Conservation (phyloP, 345 rosid genomes). For the Excoecaria agallocha region DNA sequence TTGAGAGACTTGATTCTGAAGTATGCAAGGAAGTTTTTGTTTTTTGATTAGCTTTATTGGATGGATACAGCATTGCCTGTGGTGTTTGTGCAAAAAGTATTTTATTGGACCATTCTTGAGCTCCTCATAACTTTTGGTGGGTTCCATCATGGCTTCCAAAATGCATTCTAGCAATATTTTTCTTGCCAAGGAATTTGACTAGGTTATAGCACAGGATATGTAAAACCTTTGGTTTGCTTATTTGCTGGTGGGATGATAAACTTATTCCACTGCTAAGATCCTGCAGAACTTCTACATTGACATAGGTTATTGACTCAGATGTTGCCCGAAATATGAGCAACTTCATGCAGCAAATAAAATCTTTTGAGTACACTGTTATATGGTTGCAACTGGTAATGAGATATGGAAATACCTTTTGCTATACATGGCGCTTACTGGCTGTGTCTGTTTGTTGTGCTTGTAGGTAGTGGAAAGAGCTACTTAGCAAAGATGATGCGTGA, state of each 20-base stretch:
- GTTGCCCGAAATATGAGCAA: neutral
- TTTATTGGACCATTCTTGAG: neutral
- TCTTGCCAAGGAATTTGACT: neutral
- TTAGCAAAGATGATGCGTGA: constrained; percentile 87
- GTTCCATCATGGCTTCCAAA: neutral
- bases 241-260: neutral
- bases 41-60: neutral
- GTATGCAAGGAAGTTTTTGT: neutral
- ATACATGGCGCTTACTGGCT: neutral
- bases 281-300: neutral
- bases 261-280: neutral
- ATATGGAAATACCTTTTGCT: neutral
- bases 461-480: constrained; percentile 98
- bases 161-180: neutral
- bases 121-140: neutral
- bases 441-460: constrained; percentile 2
- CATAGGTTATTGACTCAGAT: neutral
- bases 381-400: neutral
- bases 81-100: neutral
- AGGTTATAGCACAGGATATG: neutral
- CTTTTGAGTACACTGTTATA: neutral
- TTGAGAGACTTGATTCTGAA: neutral
- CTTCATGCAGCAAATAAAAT: neutral
- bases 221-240: neutral
- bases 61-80: neutral